phyloP scores from a whole-genome alignment of 176 grass and related monocot genomes.

The Paspalum vaginatum region DNA sequence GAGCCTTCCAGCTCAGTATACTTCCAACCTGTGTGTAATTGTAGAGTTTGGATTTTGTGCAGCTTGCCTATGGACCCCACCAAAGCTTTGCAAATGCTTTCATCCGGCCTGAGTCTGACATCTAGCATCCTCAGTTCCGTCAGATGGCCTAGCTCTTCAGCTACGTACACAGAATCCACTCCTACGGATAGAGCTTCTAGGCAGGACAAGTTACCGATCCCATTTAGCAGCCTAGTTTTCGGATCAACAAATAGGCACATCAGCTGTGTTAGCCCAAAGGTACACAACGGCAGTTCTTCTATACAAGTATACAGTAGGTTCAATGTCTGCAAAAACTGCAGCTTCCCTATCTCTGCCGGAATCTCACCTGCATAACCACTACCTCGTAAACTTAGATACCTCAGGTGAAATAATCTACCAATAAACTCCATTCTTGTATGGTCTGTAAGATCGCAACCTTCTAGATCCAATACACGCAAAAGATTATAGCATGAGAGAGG shows the following conservation, averaged over 20 bases:
- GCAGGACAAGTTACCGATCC: too few species aligned
- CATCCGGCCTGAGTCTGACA: not conserved
- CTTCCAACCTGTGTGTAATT: accelerated
- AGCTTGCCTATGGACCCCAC: not conserved
- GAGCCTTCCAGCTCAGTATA: not conserved
- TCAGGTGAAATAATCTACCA: not conserved
- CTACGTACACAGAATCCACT: not conserved
- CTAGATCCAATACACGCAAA: not conserved
- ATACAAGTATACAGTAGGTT: not conserved
- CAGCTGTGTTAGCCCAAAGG: not conserved
- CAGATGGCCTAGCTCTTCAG: not conserved
- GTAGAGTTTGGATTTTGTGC: not conserved
- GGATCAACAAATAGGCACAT: too few species aligned
- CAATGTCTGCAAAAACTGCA: not conserved
- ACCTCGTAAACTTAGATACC: not conserved
- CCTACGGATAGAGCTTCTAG: not conserved
- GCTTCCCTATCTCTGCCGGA: not conserved
- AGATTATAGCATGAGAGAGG: not conserved
- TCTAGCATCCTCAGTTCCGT: not conserved
- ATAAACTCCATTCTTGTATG: not conserved
- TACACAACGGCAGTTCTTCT: not conserved
- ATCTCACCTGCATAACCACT: not conserved
- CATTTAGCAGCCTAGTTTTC: too few species aligned
- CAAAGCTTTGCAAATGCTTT: not conserved
- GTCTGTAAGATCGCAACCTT: not conserved